Evolutionary conservation across 2,329 filamentous ascomycete species (phyloP).

Genomic region (Talaromyces pinophilus): DNA sequence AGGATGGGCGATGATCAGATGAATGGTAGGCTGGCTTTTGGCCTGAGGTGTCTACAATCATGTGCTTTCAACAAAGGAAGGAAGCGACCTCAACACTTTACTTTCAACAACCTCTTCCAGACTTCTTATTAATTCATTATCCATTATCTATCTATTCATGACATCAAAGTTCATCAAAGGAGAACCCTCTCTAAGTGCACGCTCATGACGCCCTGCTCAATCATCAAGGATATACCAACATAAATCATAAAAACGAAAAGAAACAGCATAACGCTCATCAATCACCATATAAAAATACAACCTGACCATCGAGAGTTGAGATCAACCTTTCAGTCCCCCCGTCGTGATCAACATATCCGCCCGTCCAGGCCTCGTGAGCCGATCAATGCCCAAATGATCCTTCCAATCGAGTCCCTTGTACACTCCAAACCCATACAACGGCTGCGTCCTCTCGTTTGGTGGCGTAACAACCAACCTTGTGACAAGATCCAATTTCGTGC

Average conservation of each 20-base stretch:
- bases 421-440: conserved; percentile 59
- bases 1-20: background rate
- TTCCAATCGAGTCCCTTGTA: conserved; percentile 60
- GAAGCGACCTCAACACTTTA: background rate
- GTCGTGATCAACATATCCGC: conserved; percentile 48
- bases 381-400: conserved; percentile 62
- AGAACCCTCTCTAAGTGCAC: conserved; percentile 8
- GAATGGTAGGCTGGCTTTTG: background rate
- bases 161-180: conserved; percentile 2
- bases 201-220: conserved; percentile 17
- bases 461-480: conserved; percentile 63
- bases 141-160: conserved; percentile 10
- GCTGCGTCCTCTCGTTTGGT: conserved; percentile 39
- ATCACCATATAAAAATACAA: conserved; percentile 19
- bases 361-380: conserved; percentile 48
- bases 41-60: conserved; percentile 1
- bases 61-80: background rate
- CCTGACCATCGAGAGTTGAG: background rate
- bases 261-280: background rate
- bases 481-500: conserved; percentile 68
- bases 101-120: background rate
- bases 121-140: conserved; percentile 16
- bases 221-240: conserved; percentile 14
- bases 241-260: background rate
- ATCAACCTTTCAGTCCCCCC: conserved; percentile 30